phyloP scores from a whole-genome alignment of 257 asterid species.

The Leptodermis oblonga region DNA sequence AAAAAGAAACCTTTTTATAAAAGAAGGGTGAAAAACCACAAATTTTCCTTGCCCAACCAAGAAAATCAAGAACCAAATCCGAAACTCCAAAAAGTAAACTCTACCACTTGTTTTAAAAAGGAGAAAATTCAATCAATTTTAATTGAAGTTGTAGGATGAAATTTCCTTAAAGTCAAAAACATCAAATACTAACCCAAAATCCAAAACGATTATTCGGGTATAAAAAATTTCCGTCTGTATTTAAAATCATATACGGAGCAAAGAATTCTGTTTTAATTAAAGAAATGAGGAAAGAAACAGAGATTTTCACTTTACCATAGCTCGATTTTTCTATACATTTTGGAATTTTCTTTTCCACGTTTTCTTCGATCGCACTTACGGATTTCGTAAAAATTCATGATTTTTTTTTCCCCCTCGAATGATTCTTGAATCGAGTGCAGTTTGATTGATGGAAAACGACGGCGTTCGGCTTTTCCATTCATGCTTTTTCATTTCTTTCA shows the following conservation, averaged over 20 bases:
- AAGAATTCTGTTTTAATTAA: not conserved
- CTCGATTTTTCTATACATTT: not conserved
- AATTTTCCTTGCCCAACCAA: conserved; percentile 14
- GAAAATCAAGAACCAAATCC: conserved; percentile 16
- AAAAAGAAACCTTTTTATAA: not conserved
- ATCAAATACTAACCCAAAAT: not conserved
- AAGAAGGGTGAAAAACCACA: not conserved
- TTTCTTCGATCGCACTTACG: conserved; percentile 8
- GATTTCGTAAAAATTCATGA: conserved; percentile 1
- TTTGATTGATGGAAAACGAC: not conserved
- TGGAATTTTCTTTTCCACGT: not conserved
- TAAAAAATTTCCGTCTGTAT: not conserved
- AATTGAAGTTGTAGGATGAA: not conserved
- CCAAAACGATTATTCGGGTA: not conserved
- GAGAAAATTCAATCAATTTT: not conserved
- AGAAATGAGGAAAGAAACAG: not conserved
- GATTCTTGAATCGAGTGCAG: conserved; percentile 7
- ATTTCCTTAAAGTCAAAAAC: not conserved
- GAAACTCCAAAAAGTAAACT: not conserved
- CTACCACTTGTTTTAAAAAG: not conserved
- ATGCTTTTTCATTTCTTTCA: too few relatives aligned
- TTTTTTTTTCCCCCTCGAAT: not conserved
- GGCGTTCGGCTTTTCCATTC: not conserved
- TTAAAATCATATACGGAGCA: not conserved
- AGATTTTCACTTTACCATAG: not conserved